These are phyloP conservation scores for Podospora didyma DNA, from an alignment of 495 filamentous ascomycete species.

Conservation along the genomic window DNA sequence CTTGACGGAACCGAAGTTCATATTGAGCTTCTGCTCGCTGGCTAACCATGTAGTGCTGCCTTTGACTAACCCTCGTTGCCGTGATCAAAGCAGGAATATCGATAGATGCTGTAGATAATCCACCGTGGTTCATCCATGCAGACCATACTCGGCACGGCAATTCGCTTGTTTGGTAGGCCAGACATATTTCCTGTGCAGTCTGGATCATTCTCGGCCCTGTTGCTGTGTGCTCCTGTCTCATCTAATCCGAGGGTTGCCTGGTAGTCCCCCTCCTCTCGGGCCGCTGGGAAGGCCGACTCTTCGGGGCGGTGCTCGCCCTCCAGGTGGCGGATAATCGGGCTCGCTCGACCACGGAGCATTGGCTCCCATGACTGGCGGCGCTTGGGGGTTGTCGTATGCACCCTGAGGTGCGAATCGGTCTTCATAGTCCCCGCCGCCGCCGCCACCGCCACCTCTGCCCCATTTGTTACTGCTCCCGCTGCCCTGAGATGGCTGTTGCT, in stretches of 20 bases:
- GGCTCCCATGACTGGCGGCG: slow-evolving; percentile 44
- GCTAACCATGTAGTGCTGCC: no score
- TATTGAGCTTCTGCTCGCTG: no score
- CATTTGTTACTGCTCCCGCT: slow-evolving; percentile 22
- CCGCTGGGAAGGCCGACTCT: slow-evolving; percentile 51
- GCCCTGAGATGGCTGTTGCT: slow-evolving; percentile 17
- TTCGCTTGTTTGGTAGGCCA: no score
- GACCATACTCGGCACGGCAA: no score
- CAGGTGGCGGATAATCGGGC: slow-evolving; percentile 35
- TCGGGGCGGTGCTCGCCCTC: slow-evolving; percentile 20
- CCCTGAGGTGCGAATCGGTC: slow-evolving; percentile 41
- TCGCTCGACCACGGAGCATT: slow-evolving; percentile 45
- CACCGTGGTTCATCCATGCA: no score
- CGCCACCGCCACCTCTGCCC: slow-evolving; percentile 13
- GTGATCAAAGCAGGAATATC: no score
- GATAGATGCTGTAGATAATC: no score
- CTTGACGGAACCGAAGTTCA: no score
- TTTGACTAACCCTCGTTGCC: no score
- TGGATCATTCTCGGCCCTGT: neutral
- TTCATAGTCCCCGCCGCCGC: slow-evolving; percentile 37
- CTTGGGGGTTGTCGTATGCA: slow-evolving; percentile 30
- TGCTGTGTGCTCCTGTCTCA: slow-evolving; percentile 17
- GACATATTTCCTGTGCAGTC: no score
- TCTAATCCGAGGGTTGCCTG: slow-evolving; percentile 40
- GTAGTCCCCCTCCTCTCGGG: slow-evolving; percentile 40